These are phyloP conservation scores for Euclidium syriacum DNA, from an alignment of 345 rosid genomes.

Conservation along the genomic window DNA sequence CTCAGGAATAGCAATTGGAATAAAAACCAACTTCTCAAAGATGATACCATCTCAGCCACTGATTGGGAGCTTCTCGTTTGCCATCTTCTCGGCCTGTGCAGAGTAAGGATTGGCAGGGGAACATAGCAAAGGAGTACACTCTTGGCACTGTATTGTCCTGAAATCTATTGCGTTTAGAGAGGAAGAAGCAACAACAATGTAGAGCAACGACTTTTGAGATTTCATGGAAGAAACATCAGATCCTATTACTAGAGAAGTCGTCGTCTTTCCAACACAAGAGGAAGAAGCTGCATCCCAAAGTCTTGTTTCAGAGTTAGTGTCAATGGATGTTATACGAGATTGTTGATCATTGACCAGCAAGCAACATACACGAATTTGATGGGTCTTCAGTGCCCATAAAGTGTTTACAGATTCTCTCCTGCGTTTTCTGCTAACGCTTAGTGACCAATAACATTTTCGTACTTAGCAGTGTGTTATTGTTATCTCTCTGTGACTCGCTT, in stretches of 20 bases:
- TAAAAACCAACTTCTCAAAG: slow-evolving; percentile 61
- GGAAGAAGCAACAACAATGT: slow-evolving; percentile 61
- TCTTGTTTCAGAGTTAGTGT: slow-evolving; percentile 63
- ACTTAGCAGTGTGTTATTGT: slow-evolving; percentile 46
- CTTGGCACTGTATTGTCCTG: slow-evolving; percentile 55
- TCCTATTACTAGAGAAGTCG: slow-evolving; percentile 45
- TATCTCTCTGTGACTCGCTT: slow-evolving; percentile 35
- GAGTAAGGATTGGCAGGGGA: slow-evolving; percentile 46
- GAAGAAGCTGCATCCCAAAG: slow-evolving; percentile 69
- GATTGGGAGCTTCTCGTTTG: slow-evolving; percentile 45
- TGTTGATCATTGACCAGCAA: too few species aligned
- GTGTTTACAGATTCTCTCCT: slow-evolving; percentile 61
- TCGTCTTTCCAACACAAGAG: slow-evolving; percentile 68
- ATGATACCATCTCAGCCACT: slow-evolving; percentile 47
- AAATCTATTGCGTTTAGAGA: slow-evolving; percentile 51
- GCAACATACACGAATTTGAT: slow-evolving; percentile 51
- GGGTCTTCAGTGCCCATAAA: slow-evolving; percentile 58
- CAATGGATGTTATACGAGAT: slow-evolving; percentile 48
- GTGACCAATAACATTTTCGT: slow-evolving; percentile 73
- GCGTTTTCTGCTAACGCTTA: slow-evolving; percentile 52
- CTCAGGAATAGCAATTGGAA: slow-evolving; percentile 49
- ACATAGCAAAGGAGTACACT: slow-evolving; percentile 39
- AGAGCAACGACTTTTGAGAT: slow-evolving; percentile 55
- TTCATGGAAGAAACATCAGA: slow-evolving; percentile 44
- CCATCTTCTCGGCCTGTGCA: slow-evolving; percentile 53